Conservation (phyloP, 2,329 filamentous ascomycete species). For the Macroventuria anomochaeta region DNA sequence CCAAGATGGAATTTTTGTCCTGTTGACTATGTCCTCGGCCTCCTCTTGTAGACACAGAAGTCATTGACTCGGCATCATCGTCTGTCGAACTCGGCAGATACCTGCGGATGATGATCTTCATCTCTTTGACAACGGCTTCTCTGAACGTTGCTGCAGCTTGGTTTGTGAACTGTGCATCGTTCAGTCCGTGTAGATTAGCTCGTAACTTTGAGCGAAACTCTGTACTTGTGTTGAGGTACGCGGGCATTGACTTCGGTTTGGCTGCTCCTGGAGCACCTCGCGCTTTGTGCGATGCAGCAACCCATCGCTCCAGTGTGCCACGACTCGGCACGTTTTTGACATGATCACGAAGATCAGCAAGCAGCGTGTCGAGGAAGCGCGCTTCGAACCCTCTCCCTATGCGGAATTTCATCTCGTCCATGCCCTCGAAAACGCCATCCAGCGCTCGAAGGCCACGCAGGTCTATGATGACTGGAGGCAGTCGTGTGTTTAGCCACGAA, state of each 20-base stretch:
- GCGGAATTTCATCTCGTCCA: constrained; percentile 75
- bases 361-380: constrained; percentile 77
- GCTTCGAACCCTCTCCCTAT: constrained; percentile 88
- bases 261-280: constrained; percentile 71
- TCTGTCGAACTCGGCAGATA: constrained; percentile 92
- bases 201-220: constrained; percentile 73
- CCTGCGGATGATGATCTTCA: constrained; percentile 81
- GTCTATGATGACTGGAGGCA: constrained; percentile 64
- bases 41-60: constrained; percentile 80
- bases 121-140: constrained; percentile 82
- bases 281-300: constrained; percentile 73
- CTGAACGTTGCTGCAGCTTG: constrained; percentile 84
- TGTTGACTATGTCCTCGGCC: constrained; percentile 73
- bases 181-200: constrained; percentile 77
- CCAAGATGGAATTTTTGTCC: constrained; percentile 87
- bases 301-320: constrained; percentile 85
- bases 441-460: constrained; percentile 79
- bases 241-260: constrained; percentile 70
- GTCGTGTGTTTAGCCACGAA: constrained; percentile 43
- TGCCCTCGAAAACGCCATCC: constrained; percentile 77
- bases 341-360: constrained; percentile 82
- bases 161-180: constrained; percentile 78
- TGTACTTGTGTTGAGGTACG: constrained; percentile 77
- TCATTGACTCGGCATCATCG: constrained; percentile 89
- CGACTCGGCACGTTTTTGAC: constrained; percentile 72